Conservation (phyloP, 2,329 filamentous ascomycete genomes). For the Colletotrichum tropicale region DNA sequence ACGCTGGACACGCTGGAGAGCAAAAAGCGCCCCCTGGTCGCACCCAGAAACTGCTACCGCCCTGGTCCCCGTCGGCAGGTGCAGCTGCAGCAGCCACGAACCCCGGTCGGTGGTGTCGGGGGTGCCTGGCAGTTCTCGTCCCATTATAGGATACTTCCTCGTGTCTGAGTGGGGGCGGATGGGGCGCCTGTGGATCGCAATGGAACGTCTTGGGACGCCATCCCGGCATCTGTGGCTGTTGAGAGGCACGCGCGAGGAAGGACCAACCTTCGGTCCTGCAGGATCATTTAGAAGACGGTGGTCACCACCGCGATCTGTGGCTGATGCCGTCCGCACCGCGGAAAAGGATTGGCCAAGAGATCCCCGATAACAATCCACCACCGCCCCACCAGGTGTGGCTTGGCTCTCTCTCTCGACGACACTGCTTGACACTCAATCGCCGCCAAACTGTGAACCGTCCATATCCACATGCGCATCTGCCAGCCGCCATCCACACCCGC, state of each 20-base stretch:
- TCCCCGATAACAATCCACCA: background rate
- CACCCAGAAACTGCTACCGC: background rate
- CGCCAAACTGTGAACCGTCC: background rate
- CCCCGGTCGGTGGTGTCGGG: background rate
- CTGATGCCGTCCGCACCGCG: background rate
- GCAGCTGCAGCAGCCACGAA: background rate
- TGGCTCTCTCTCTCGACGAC: background rate
- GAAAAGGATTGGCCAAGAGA: background rate
- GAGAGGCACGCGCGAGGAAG: background rate
- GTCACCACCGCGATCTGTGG: background rate
- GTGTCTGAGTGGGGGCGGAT: background rate
- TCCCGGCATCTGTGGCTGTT: background rate
- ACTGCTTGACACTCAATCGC: background rate
- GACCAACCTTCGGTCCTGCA: background rate
- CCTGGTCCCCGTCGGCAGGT: background rate
- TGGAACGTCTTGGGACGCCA: background rate
- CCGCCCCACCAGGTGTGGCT: background rate
- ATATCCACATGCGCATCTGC: background rate
- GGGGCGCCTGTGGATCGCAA: background rate
- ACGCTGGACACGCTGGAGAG: background rate
- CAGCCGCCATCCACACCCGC: background rate
- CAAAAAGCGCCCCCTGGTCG: background rate
- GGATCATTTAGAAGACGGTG: background rate
- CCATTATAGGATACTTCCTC: constrained; percentile 3
- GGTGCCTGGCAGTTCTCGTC: background rate